Percentiles rank a stretch among this genome's conserved stretches.
These are phyloP conservation scores for Trametes hirsuta DNA, from an alignment of 1,284 basidiomycete species.

Conservation along the genomic window DNA sequence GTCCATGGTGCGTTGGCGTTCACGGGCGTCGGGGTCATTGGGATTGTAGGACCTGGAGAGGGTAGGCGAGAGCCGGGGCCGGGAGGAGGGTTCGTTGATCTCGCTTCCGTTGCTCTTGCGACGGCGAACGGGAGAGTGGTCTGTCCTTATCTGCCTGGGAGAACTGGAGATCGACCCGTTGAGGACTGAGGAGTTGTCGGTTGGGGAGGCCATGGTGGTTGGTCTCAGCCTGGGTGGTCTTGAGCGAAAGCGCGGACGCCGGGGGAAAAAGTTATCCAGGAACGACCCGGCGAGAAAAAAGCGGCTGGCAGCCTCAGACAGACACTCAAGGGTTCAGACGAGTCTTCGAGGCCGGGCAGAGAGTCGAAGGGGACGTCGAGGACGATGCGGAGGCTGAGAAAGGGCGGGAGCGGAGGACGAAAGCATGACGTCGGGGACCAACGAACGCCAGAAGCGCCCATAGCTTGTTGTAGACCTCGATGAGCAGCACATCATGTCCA, in stretches of 20 bases:
- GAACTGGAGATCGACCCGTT: slow-evolving; percentile 39
- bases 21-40: slow-evolving; percentile 69
- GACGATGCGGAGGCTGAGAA: slow-evolving; percentile 9
- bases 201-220: slow-evolving; percentile 31
- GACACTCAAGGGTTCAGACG: neutral
- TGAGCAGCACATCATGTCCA: slow-evolving; percentile 22
- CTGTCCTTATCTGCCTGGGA: slow-evolving; percentile 45
- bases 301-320: neutral
- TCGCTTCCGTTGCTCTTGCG: slow-evolving; percentile 46
- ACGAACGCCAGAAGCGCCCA: slow-evolving; percentile 16
- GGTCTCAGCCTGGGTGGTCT: neutral
- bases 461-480: slow-evolving; percentile 20
- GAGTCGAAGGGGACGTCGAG: neutral
- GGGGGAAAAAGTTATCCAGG: neutral
- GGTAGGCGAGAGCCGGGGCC: slow-evolving; percentile 65
- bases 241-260: neutral
- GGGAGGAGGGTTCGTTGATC: slow-evolving; percentile 44
- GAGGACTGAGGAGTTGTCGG: slow-evolving; percentile 33
- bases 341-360: neutral
- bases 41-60: slow-evolving; percentile 63
- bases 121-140: slow-evolving; percentile 38
- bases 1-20: slow-evolving; percentile 84
- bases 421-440: slow-evolving; percentile 24
- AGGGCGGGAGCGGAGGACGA: slow-evolving; percentile 14
- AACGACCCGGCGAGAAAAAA: no score